These are phyloP conservation scores for Saccharomycopsis hybrid DNA, from an alignment of 1,139 yeast genomes.

Conservation along the genomic window DNA sequence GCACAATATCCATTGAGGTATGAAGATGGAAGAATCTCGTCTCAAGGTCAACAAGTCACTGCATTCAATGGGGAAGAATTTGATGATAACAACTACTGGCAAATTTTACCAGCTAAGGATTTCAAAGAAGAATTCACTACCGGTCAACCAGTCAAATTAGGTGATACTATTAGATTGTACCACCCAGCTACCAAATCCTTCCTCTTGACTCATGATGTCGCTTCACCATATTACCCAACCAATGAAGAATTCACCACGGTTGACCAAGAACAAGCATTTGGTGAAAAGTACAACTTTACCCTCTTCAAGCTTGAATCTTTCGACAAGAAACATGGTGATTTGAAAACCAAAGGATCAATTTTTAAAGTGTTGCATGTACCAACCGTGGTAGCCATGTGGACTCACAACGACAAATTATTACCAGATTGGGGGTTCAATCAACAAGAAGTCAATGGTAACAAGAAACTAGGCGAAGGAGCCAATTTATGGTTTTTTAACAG, in stretches of 20 bases:
- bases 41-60: constrained; percentile 93
- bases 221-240: constrained; percentile 87
- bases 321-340: constrained; percentile 44
- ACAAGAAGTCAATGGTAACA: constrained; percentile 93
- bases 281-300: constrained; percentile 63
- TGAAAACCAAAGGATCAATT: constrained; percentile 65
- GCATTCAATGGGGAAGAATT: constrained; percentile 38
- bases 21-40: constrained; percentile 93
- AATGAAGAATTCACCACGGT: constrained; percentile 88
- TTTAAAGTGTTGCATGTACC: constrained; percentile 74
- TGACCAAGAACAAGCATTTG: constrained; percentile 48
- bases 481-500: constrained; percentile 74
- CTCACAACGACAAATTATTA: constrained; percentile 70
- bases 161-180: constrained; percentile 69
- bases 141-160: constrained; percentile 47
- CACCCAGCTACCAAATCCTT: constrained; percentile 78
- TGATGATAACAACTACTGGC: constrained; percentile 80
- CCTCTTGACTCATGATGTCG: constrained; percentile 89
- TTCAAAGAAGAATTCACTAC: constrained; percentile 32
- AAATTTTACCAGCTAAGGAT: constrained; percentile 61
- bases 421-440: constrained; percentile 96
- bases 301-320: constrained; percentile 67
- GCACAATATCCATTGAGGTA: constrained; percentile 79
- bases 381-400: constrained; percentile 93
- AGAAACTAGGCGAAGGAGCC: constrained; percentile 58